phyloP scores from a whole-genome alignment of 352 stramenopile genomes.

The Phytopythium oedochilum region DNA sequence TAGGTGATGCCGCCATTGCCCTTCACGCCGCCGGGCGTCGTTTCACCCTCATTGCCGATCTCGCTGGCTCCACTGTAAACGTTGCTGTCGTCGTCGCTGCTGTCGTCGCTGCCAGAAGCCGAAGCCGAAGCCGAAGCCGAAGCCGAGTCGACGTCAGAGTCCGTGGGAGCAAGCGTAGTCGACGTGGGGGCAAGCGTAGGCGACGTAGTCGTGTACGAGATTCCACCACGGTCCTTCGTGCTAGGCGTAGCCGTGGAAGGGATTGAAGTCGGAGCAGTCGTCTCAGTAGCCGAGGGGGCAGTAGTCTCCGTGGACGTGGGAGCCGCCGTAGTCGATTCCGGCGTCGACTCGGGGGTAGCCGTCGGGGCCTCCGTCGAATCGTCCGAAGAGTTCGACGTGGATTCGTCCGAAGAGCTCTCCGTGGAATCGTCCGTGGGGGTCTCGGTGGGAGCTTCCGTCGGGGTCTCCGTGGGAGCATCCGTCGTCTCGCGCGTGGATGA shows the following conservation, averaged over 20 bases:
- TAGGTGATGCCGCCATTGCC: slow-evolving; percentile 3
- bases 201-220: not conserved
- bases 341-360: not conserved
- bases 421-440: not conserved
- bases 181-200: not conserved
- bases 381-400: no score
- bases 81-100: slow-evolving; percentile 2
- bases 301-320: not conserved
- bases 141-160: not conserved
- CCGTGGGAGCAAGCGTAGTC: not conserved
- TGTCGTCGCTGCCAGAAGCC: not conserved
- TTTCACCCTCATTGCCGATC: not conserved
- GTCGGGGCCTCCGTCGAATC: not conserved
- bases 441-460: no score
- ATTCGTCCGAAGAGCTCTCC: no score
- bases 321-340: not conserved
- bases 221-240: slow-evolving; percentile 1
- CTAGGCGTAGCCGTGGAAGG: not conserved
- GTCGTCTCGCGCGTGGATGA: not conserved
- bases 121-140: no score
- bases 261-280: not conserved
- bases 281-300: not conserved
- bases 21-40: not conserved
- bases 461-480: no score
- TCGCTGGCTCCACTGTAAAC: not conserved